These are phyloP conservation scores for Cyclocybe aegerita DNA, from an alignment of 768 basidiomycete genomes.

Conservation along the genomic window DNA sequence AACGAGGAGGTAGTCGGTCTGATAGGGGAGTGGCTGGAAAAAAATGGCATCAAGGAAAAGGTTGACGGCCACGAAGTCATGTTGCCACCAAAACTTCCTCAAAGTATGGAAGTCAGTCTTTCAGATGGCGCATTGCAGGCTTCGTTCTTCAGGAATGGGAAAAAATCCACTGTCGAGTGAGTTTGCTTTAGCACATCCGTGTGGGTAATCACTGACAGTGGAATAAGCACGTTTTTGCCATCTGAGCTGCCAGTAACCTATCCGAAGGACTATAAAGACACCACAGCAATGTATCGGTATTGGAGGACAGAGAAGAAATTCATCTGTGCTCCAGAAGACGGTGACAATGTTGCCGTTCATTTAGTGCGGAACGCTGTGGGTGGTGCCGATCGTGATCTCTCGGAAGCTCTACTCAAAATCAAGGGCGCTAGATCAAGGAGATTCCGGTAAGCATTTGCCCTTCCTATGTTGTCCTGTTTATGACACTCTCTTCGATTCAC, in stretches of 20 bases:
- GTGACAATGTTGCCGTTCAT: conserved; percentile 50
- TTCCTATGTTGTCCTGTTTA: background rate
- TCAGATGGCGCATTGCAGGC: too few relatives aligned
- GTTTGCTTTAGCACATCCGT: background rate
- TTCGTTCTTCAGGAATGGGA: background rate
- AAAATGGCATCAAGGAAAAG: conserved; percentile 10
- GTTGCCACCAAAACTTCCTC: too few relatives aligned
- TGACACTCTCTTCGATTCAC: background rate
- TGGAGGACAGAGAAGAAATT: conserved; percentile 38
- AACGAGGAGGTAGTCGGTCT: conserved; percentile 54
- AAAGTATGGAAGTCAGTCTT: too few relatives aligned
- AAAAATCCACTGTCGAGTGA: background rate
- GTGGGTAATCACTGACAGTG: background rate
- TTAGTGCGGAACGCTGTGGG: conserved; percentile 55
- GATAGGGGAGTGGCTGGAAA: conserved; percentile 26
- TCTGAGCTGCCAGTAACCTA: conserved; percentile 32
- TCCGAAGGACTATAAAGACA: conserved; percentile 23
- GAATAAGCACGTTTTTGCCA: conserved; percentile 1
- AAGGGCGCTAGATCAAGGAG: conserved; percentile 34
- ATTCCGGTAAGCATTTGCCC: conserved; percentile 30
- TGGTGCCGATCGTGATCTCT: conserved; percentile 44
- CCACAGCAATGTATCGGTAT: conserved; percentile 32
- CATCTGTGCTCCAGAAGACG: conserved; percentile 30
- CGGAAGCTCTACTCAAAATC: conserved; percentile 37
- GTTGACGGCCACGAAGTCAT: background rate